A percentile compares a stretch with the other conserved stretches of the same genome.
These are phyloP conservation scores for Lunularia cruciata DNA, from an alignment of 225 moss, liverwort and hornwort genomes.

Conservation along the genomic window DNA sequence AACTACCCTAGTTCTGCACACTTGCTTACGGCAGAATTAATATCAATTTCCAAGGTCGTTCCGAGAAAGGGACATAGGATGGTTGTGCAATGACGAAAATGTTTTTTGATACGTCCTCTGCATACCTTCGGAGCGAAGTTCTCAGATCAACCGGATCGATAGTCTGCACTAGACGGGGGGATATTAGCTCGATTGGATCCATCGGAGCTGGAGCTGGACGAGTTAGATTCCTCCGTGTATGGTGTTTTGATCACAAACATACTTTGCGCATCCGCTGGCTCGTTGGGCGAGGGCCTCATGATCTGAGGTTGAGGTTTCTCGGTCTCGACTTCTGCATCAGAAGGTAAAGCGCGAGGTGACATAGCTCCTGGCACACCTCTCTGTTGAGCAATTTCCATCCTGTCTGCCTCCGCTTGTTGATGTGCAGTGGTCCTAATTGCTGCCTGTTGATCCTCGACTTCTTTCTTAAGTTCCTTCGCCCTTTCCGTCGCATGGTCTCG, in stretches of 20 bases:
- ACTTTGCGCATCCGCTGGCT: slow-evolving; percentile 4
- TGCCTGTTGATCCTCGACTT: slow-evolving; percentile 42
- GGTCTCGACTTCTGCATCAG: background rate
- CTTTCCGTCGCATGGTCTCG: slow-evolving; percentile 43
- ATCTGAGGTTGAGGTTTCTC: background rate
- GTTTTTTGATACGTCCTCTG: too few species aligned
- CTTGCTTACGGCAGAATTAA: too few species aligned
- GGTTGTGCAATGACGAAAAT: too few species aligned
- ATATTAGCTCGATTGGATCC: slow-evolving; percentile 1
- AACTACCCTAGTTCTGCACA: too few species aligned
- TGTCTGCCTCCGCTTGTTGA: slow-evolving; percentile 44
- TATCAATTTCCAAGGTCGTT: too few species aligned
- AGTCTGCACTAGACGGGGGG: background rate
- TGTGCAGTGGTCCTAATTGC: slow-evolving; percentile 45
- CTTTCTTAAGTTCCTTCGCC: slow-evolving; percentile 52
- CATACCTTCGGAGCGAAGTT: too few species aligned
- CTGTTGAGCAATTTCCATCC: background rate
- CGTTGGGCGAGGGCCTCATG: background rate
- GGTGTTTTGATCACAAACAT: background rate
- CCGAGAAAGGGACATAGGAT: too few species aligned
- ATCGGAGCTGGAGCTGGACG: slow-evolving; percentile 5
- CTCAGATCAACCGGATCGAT: slow-evolving; percentile 12
- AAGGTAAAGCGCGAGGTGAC: background rate
- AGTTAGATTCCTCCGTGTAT: background rate
- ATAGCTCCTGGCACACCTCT: background rate